Base-by-base conservation (phyloP, 1,139 yeast species). In the Candida sp. region DNA sequence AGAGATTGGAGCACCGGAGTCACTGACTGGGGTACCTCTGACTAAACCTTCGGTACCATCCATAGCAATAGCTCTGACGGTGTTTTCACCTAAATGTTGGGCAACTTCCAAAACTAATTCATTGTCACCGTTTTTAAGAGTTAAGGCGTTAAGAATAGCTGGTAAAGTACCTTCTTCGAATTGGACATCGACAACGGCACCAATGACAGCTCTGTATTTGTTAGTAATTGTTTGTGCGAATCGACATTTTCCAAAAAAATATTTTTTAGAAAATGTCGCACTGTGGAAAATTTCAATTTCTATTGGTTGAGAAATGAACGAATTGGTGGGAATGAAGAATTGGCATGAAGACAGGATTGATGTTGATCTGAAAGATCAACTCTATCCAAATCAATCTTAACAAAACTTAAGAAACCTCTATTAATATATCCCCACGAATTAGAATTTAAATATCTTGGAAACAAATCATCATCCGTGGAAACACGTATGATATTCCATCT, bases 21-120 rank as follows among this genome's bases (percentile, higher is more conserved):
- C 99, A 57, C 69, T 61, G 65, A 93, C 99, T 50, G 78, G 51
- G 66, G 88, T 86, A 74, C 99, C 99, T 84, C 99, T 93, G 64
- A 90, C 97, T 68, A 93, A 86, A 89, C 99, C 99, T 75, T 93
- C 98, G 63, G 99, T 93, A 87, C 98, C 99, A 77, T 93, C 99
- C 99, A 93, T 93, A 70, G 99, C 98, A 87, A 93, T 93, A 69
- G 99, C 87, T 84, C 99, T 91, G 73, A 93, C 98, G 64, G 98
- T 87, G 88, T 90, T 90, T 81, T 93, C 99, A 82, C 99, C 99
- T 77, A 93, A 84, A 77, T 93, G 99, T 81, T 93, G 99, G 66
- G 99, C 95, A 63, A 93, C 99, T 80, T 93, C 99, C 65, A 93
- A 85, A 56, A 93, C 93, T 68, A 93, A 84, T 63, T 76, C 76